Percentiles rank a stretch among this genome's conserved stretches.
Evolutionary conservation across 2,329 filamentous ascomycete species (phyloP).

Genomic region (Colletotrichum musae): DNA sequence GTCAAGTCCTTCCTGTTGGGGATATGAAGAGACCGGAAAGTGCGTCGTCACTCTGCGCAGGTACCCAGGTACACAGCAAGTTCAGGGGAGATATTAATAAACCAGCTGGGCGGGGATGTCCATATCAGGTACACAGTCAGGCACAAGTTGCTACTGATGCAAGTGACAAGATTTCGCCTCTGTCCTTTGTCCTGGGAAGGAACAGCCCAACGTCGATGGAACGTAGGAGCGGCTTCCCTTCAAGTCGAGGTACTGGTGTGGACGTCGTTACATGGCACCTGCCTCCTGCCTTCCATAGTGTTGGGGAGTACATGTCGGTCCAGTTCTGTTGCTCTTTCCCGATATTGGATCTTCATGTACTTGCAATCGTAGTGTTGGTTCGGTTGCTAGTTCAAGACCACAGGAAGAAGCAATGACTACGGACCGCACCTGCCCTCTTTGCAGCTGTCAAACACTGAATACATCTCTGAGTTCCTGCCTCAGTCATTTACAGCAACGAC

Average conservation of each 20-base stretch:
- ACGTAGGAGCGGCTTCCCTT: too few relatives aligned
- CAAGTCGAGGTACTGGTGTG: too few relatives aligned
- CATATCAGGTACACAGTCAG: background rate
- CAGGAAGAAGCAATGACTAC: background rate
- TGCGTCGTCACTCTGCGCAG: background rate
- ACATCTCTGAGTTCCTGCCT: background rate
- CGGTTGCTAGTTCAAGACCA: slow-evolving; percentile 9
- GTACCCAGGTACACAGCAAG: background rate
- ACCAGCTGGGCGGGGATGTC: background rate
- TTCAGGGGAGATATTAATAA: slow-evolving; percentile 22
- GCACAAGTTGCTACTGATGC: background rate
- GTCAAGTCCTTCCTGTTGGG: background rate
- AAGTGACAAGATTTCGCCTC: background rate
- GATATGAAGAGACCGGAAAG: background rate
- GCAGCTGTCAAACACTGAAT: background rate
- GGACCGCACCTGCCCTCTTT: background rate
- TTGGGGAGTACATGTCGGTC: background rate
- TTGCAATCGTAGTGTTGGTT: slow-evolving; percentile 18
- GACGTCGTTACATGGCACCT: too few relatives aligned
- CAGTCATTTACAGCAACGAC: background rate
- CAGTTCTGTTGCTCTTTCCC: background rate
- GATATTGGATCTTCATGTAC: slow-evolving; percentile 3
- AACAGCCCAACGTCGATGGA: too few relatives aligned
- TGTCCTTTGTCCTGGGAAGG: too few relatives aligned
- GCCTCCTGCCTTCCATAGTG: background rate